Conservation (phyloP, 1,284 basidiomycete genomes). For the Wolfiporia cocos region DNA sequence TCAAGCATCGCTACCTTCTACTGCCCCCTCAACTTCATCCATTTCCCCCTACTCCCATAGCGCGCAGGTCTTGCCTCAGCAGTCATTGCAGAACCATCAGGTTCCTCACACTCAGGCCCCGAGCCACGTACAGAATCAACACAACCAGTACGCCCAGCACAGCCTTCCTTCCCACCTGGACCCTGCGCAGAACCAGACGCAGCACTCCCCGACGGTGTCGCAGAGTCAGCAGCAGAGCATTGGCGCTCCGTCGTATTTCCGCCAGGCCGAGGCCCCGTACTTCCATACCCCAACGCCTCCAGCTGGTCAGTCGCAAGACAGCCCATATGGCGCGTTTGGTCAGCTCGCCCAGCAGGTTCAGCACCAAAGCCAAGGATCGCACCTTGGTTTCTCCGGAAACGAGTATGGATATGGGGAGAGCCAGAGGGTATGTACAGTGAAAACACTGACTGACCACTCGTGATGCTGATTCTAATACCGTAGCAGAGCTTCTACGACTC, state of each 20-base stretch:
- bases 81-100: conserved; percentile 36
- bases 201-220: conserved; percentile 23
- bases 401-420: conserved; percentile 65
- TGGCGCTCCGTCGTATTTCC: conserved; percentile 46
- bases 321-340: conserved; percentile 60
- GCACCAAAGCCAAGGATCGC: conserved; percentile 47
- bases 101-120: conserved; percentile 24
- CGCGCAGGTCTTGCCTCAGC: conserved; percentile 21
- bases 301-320: conserved; percentile 57
- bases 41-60: conserved; percentile 37
- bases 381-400: conserved; percentile 48
- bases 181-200: conserved; percentile 37
- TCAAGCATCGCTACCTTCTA: conserved; percentile 20
- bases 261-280: conserved; percentile 61
- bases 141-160: conserved; percentile 59
- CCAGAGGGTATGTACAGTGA: conserved; percentile 43
- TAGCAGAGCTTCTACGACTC: conserved; percentile 67
- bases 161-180: conserved; percentile 58
- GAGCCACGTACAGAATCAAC: conserved; percentile 27
- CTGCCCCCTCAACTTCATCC: conserved; percentile 25
- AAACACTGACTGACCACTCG: neutral
- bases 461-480: conserved; percentile 4
- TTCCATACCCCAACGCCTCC: conserved; percentile 74
- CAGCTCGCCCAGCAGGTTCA: conserved; percentile 44
- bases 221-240: conserved; percentile 31